Base-by-base conservation (phyloP, 1,139 yeast genomes). In the Candida pseudoviswanathii region DNA sequence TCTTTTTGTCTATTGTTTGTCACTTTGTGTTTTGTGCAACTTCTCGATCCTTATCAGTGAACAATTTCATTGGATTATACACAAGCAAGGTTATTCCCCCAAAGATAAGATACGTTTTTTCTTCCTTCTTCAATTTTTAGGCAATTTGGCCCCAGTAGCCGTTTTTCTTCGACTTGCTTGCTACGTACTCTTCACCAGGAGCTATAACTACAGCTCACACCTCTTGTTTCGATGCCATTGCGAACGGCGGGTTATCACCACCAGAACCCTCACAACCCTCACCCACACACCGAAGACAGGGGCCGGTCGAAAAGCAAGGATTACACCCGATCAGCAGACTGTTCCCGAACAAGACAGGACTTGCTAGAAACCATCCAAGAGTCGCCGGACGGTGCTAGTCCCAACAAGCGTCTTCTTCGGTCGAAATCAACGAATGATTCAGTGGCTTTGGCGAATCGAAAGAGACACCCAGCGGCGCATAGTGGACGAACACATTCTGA, bases 291-390 rank as follows among this genome's bases (percentile, higher is more conserved):
- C 8, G 48, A 46, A 30, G 44, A 43, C 16, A 39, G 49, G 26
- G 51, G 48, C 7, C 41, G 51, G 25, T 38, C 48, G 4, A 33
- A 33, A 10, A 42, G 44, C 5, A 44, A 45, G 29, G 47, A 40
- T 16, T 33, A 10, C 7, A 29, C 2, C 3, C n/a, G 22, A 38
- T 25, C 34, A 24, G 21, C 16, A 5, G 36, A 32, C 11, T 9
- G 21, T 42, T 16, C 29, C 7, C 24, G n/a, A 8, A 26, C 6
- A 3, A 26, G 30, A 32, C 27, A 26, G 21, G 41, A 27, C 31
- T 27, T 10, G 10, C 31, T 38, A 16, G 21, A 38, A 38, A 30
- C 37, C 41, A 27, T 32, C 16, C 25, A 30, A 21, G 39, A 36
- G 24, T 6, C 21, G 2, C 8, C 46, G 29, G 21, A n/a, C 11